Conservation (phyloP, 768 basidiomycete genomes). For the Boletus edulis region DNA sequence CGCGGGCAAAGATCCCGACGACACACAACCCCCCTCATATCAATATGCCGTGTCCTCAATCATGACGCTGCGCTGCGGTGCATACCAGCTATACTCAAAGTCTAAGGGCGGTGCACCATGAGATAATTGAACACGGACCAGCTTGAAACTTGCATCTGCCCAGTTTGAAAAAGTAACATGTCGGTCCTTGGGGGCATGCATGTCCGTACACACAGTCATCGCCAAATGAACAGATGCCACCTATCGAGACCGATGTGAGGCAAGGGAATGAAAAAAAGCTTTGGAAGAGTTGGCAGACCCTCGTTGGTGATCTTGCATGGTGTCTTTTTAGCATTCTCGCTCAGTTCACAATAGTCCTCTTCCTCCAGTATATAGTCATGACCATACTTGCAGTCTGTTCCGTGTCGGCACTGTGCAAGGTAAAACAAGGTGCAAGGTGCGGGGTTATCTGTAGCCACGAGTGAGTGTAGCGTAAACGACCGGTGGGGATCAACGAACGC, state of each 20-base stretch:
- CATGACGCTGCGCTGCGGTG: constrained; percentile 26
- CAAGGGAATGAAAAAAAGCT: not conserved
- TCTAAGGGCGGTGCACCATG: constrained; percentile 5
- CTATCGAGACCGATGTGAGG: constrained; percentile 31
- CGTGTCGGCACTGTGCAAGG: constrained; percentile 58
- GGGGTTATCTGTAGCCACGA: constrained; percentile 43
- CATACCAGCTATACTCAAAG: constrained; percentile 37
- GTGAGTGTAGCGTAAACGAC: not conserved
- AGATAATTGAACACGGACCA: constrained; percentile 38
- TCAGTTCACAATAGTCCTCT: constrained; percentile 53
- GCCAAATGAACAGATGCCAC: constrained; percentile 55
- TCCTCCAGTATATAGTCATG: constrained; percentile 59
- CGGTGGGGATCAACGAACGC: constrained; percentile 41
- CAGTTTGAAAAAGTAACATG: constrained; percentile 52
- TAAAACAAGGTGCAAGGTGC: constrained; percentile 69
- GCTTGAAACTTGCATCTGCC: constrained; percentile 63
- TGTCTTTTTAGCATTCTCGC: constrained; percentile 55
- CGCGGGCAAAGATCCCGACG: constrained; percentile 8
- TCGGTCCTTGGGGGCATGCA: constrained; percentile 42
- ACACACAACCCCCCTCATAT: constrained; percentile 2
- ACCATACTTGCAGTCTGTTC: constrained; percentile 54
- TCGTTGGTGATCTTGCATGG: constrained; percentile 61
- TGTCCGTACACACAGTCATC: constrained; percentile 51
- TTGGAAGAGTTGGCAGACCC: constrained; percentile 35
- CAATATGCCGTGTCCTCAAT: constrained; percentile 9